These are phyloP conservation scores for Blastobotrys serpentis DNA, from an alignment of 1,139 yeast species.

Conservation along the genomic window DNA sequence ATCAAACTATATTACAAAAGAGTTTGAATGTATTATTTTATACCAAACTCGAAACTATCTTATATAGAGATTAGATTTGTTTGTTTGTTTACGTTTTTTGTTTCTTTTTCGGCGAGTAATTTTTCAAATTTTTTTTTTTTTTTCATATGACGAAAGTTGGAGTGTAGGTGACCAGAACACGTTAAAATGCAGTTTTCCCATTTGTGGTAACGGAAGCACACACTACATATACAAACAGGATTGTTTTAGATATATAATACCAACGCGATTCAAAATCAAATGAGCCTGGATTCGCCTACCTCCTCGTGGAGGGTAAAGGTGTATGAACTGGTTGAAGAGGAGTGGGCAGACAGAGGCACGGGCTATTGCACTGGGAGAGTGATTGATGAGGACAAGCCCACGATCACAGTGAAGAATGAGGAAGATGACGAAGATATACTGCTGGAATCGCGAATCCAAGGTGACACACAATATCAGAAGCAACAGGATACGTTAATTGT, in stretches of 20 bases:
- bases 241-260: too few species aligned
- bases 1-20: too few species aligned
- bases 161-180: slow-evolving; percentile 10
- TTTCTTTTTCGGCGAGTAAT: background rate
- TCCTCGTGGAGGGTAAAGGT: slow-evolving; percentile 82
- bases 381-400: slow-evolving; percentile 13
- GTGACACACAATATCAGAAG: slow-evolving; percentile 80
- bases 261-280: background rate
- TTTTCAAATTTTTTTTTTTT: background rate
- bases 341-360: slow-evolving; percentile 92
- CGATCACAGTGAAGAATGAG: slow-evolving; percentile 65
- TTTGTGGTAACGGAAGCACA: slow-evolving; percentile 3
- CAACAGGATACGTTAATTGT: slow-evolving; percentile 94
- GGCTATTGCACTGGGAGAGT: slow-evolving; percentile 82
- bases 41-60: too few species aligned
- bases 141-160: slow-evolving; percentile 1
- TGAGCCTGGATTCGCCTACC: slow-evolving; percentile 39
- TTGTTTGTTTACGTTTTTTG: too few species aligned
- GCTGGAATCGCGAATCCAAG: slow-evolving; percentile 65
- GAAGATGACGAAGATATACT: slow-evolving; percentile 57
- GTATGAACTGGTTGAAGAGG: slow-evolving; percentile 73
- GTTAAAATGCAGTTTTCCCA: slow-evolving; percentile 6
- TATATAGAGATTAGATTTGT: too few species aligned
- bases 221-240: background rate
- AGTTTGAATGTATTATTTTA: too few species aligned